Evolutionary conservation across 2,329 filamentous ascomycete species (phyloP).

Genomic region (Trichocomaceae sp.): DNA sequence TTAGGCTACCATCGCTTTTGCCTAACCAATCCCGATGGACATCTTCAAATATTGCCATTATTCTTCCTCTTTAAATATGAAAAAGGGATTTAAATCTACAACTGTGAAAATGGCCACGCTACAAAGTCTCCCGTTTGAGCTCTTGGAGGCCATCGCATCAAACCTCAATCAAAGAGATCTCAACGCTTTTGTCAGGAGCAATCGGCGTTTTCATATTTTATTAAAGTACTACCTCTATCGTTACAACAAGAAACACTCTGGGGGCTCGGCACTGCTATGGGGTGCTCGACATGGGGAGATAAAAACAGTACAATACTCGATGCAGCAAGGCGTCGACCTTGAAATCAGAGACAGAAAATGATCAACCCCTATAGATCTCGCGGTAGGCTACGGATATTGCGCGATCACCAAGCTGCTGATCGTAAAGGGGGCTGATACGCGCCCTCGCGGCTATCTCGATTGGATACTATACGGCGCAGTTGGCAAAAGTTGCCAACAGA

Average conservation of each 20-base stretch:
- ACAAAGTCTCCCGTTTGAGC: too few species aligned
- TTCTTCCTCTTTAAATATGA: too few species aligned
- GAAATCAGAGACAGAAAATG: not conserved
- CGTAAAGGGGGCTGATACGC: not conserved
- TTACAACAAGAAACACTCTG: conserved; percentile 2
- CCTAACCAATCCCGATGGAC: too few species aligned
- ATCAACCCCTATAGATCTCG: not conserved
- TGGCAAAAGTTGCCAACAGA: not conserved
- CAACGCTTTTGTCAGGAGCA: conserved; percentile 11
- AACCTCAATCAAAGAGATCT: conserved; percentile 7
- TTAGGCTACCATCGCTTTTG: too few species aligned
- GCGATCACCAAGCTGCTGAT: not conserved
- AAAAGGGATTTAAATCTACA: too few species aligned
- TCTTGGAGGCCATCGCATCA: too few species aligned
- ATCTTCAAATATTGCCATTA: too few species aligned
- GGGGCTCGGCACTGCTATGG: conserved; percentile 12
- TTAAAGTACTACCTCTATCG: conserved; percentile 15
- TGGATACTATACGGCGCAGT: not conserved
- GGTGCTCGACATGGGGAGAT: conserved; percentile 4
- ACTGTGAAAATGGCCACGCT: too few species aligned
- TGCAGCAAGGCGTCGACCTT: not conserved
- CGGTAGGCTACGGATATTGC: not conserved
- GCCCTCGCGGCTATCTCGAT: not conserved
- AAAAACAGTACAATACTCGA: not conserved
- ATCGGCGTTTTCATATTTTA: conserved; percentile 7